Percentiles rank a stretch among this genome's conserved stretches.
phyloP scores from a whole-genome alignment of 192 early-diverging fungal genomes.

The Spizellomyces sp. region DNA sequence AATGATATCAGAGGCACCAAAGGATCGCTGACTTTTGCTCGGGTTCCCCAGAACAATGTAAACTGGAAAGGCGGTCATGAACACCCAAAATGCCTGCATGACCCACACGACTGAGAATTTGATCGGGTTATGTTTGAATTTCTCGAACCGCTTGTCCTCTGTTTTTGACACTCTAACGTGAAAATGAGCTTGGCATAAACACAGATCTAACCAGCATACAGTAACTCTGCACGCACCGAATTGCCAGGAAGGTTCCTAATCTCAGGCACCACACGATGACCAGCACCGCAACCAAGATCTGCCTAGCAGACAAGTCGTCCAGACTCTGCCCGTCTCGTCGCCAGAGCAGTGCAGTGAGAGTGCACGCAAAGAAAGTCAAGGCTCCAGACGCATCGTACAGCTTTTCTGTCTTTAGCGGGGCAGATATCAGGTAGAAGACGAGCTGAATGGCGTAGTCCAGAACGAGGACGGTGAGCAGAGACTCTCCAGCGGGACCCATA shows the following conservation, averaged over 20 bases:
- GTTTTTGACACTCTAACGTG: slow-evolving; percentile 26
- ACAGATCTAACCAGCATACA: neutral
- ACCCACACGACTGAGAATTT: slow-evolving; percentile 50
- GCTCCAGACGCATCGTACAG: slow-evolving; percentile 54
- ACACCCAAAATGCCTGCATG: slow-evolving; percentile 57
- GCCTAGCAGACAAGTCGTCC: slow-evolving; percentile 32
- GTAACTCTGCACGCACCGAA: neutral
- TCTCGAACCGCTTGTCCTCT: slow-evolving; percentile 47
- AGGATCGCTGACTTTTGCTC: slow-evolving; percentile 27
- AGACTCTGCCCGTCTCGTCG: slow-evolving; percentile 21
- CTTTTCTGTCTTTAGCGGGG: slow-evolving; percentile 45
- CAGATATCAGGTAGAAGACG: slow-evolving; percentile 46
- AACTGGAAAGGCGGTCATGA: slow-evolving; percentile 50
- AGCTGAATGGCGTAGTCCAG: slow-evolving; percentile 57
- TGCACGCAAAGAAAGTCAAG: slow-evolving; percentile 48
- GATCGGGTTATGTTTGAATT: slow-evolving; percentile 45
- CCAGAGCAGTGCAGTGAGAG: slow-evolving; percentile 45
- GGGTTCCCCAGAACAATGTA: slow-evolving; percentile 51
- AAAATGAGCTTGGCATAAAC: slow-evolving; percentile 13
- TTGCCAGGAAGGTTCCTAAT: slow-evolving; percentile 49
- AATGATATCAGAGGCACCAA: slow-evolving; percentile 41
- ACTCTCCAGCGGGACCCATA: slow-evolving; percentile 32
- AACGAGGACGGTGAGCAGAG: slow-evolving; percentile 40
- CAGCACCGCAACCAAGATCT: slow-evolving; percentile 41
- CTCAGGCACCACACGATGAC: slow-evolving; percentile 45